Base-by-base conservation (phyloP, 2,329 filamentous ascomycete genomes). In the Cladophialophora exuberans region DNA sequence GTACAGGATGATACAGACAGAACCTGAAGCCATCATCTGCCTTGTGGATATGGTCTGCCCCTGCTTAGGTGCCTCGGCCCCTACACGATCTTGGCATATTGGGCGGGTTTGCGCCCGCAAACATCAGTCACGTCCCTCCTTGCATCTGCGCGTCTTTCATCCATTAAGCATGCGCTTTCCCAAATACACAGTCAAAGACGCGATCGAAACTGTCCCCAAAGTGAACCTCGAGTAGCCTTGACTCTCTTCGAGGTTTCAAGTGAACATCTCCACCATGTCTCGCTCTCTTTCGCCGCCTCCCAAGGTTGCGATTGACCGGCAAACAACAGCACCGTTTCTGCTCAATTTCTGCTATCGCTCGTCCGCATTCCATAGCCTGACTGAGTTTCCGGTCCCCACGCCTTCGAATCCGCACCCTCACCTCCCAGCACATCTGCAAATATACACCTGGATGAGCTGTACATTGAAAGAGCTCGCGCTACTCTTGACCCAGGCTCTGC, bases 391-490 rank as follows among this genome's bases (percentile, higher is more conserved):
- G 20, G 56, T 72, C 17, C 67, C 67, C 10, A 65, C 64, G 53
- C 17, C 58, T 31, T 90, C 94, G 71, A 71, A 82, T 63, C 68
- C 83, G 17, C 64, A 76, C 52, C 68, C 76, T 53, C 73, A 81
- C 47, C 79, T 89, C 18, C 84, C 86, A 46, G 76, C 86, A 6
- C 83, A 88, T 69, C 78, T 96, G 22, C 82, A 89, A 59, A 86
- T 97, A 65, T 92, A 97, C 78, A 92, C 91, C 54, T 96, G 90
- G 88, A 81, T 84, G 53, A 84, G 83, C 65, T 93, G 89, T 74
- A 90, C 88, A 2, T 81, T 97, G 20, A 79, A 82, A 62, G 91
- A 97, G 71, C 84, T 97, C 30, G 86, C 88, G 18, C 83, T 89
- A 53, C 85, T 93, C 50, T 81, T 97, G 53, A 83, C 84, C 23